A percentile compares a stretch with the other conserved stretches of the same genome.
phyloP scores from a whole-genome alignment of 495 filamentous ascomycete species.

The Trichocladium antarcticum region DNA sequence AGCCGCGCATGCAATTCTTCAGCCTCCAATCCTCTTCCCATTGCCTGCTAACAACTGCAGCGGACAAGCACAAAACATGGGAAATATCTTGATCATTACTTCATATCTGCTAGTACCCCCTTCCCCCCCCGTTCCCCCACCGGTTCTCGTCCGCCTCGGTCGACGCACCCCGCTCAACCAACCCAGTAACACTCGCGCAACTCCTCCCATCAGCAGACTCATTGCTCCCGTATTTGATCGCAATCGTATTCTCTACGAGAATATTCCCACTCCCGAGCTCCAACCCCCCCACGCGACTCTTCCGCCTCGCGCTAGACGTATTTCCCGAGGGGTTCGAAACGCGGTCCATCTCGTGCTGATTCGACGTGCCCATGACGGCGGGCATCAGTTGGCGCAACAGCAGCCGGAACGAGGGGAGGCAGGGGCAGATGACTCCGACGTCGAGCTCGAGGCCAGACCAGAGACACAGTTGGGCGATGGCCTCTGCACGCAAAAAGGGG shows the following conservation, averaged over 20 bases:
- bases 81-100: no score
- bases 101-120: no score
- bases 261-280: not conserved
- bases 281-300: not conserved
- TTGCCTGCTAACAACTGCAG: no score
- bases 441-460: slow-evolving; percentile 26
- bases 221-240: not conserved
- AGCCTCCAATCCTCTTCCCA: no score
- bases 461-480: slow-evolving; percentile 19
- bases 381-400: slow-evolving; percentile 17
- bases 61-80: no score
- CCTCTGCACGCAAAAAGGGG: slow-evolving; percentile 8
- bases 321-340: not conserved
- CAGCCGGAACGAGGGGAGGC: slow-evolving; percentile 22
- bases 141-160: no score
- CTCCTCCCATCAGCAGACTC: slow-evolving; percentile 2
- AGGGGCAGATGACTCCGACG: slow-evolving; percentile 27
- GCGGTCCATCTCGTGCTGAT: slow-evolving; percentile 12
- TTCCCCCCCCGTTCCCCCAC: no score
- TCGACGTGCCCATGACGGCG: slow-evolving; percentile 8
- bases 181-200: slow-evolving; percentile 6
- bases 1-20: no score
- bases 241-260: not conserved
- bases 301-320: not conserved
- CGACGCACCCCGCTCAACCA: not conserved